Conservation (phyloP, 306 rosid genomes). For the Chamaecrista fasciculata region DNA sequence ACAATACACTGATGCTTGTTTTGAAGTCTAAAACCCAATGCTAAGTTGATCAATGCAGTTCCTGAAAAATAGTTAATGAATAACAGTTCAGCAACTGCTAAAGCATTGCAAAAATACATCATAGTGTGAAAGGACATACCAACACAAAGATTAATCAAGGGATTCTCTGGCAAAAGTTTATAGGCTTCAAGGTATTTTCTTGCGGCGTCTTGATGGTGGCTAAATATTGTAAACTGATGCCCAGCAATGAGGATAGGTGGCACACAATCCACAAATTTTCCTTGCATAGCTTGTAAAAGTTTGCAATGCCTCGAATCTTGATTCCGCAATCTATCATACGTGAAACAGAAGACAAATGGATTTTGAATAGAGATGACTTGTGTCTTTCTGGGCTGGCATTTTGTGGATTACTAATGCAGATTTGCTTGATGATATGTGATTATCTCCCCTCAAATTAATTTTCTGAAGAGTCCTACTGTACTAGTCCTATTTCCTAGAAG, state of each 20-base stretch:
- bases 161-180: slow-evolving; percentile 65
- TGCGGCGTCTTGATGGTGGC: slow-evolving; percentile 91
- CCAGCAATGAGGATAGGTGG: slow-evolving; percentile 77
- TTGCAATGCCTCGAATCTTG: slow-evolving; percentile 73
- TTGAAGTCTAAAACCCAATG: slow-evolving; percentile 85
- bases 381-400: no score
- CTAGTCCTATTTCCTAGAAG: no score
- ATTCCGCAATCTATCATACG: slow-evolving; percentile 60
- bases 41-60: slow-evolving; percentile 78
- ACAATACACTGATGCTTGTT: slow-evolving; percentile 83
- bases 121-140: slow-evolving; percentile 47
- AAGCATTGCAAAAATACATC: slow-evolving; percentile 5
- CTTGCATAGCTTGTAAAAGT: slow-evolving; percentile 59
- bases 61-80: slow-evolving; percentile 45
- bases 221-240: slow-evolving; percentile 63
- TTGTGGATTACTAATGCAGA: no score
- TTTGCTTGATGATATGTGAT: no score
- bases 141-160: slow-evolving; percentile 82
- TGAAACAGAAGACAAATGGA: slow-evolving; percentile 21
- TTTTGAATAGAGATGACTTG: no score
- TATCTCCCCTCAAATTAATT: no score
- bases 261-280: slow-evolving; percentile 63
- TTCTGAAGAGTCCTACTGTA: no score
- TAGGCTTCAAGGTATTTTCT: slow-evolving; percentile 91
- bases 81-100: slow-evolving; percentile 5